phyloP scores from a whole-genome alignment of 2,329 filamentous ascomycete species.

The Aspergillus brasiliensis region DNA sequence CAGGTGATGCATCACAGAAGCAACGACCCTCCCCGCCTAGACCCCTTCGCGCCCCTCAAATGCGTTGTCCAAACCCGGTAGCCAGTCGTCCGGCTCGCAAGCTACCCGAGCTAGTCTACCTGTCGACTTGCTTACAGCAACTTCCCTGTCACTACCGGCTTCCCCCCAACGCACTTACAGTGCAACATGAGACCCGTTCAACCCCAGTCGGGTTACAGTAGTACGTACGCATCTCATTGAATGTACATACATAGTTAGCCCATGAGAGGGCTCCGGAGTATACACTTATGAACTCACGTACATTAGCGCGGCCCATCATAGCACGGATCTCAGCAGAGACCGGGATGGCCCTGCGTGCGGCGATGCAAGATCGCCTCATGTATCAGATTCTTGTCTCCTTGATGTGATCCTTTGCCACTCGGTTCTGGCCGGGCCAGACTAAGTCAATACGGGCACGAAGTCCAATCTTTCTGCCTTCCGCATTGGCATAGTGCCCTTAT shows the following conservation, averaged over 20 bases:
- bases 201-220: slow-evolving; percentile 4
- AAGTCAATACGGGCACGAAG: not conserved
- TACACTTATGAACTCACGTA: not conserved
- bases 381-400: slow-evolving; percentile 7
- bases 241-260: not conserved
- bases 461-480: not conserved
- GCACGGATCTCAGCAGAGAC: slow-evolving; percentile 5
- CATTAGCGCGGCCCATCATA: slow-evolving; percentile 7
- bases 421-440: not conserved
- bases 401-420: not conserved
- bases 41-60: slow-evolving; percentile 4
- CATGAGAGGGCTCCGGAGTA: not conserved
- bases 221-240: slow-evolving; percentile 3
- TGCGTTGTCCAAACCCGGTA: slow-evolving; percentile 6
- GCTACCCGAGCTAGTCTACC: slow-evolving; percentile 3
- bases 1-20: slow-evolving; percentile 5
- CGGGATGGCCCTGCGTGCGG: slow-evolving; percentile 8
- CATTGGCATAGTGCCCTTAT: not conserved
- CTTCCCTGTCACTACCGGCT: slow-evolving; percentile 8
- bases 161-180: slow-evolving; percentile 4
- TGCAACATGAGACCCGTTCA: not conserved
- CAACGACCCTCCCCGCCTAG: slow-evolving; percentile 5
- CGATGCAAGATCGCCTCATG: slow-evolving; percentile 11
- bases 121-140: slow-evolving; percentile 7
- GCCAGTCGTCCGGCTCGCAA: not conserved